Evolutionary conservation across 208 protist genomes (phyloP).

Genomic region (Wallacemonas rigidus): DNA sequence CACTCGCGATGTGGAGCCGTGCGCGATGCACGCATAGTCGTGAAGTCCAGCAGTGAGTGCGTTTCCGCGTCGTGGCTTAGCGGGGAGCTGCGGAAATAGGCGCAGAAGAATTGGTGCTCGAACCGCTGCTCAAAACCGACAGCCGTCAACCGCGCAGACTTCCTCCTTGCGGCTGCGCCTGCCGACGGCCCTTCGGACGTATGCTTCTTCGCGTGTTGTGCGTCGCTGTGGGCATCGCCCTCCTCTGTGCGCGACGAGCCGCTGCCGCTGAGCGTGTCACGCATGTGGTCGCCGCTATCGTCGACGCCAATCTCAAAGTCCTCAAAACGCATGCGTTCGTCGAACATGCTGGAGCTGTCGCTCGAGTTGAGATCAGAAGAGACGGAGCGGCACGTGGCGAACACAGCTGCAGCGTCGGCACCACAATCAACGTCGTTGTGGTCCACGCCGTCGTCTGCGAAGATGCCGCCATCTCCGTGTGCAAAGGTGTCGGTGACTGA

Average conservation of each 20-base stretch:
- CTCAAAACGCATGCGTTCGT: conserved; percentile 22
- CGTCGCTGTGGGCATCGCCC: neutral
- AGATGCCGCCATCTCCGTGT: neutral
- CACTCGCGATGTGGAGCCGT: conserved; percentile 27
- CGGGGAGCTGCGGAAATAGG: conserved; percentile 35
- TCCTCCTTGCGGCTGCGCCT: neutral
- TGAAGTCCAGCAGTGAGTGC: conserved; percentile 42
- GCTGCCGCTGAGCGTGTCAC: neutral
- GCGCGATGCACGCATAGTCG: conserved; percentile 20
- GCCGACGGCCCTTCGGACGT: neutral
- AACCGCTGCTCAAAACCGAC: conserved; percentile 10
- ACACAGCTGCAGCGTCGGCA: neutral
- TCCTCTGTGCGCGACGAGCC: neutral
- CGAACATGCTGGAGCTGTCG: conserved; percentile 7
- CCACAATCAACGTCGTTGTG: neutral
- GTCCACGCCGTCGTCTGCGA: neutral
- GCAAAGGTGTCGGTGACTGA: neutral
- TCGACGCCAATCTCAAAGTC: neutral
- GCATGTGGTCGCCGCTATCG: neutral
- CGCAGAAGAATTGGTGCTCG: conserved; percentile 47
- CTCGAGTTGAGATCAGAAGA: neutral
- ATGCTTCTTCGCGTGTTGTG: neutral
- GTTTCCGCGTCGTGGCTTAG: conserved; percentile 29
- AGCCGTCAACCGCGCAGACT: neutral
- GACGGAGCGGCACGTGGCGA: conserved; percentile 40